Evolutionary conservation across 306 rosid genomes (phyloP), one percentile per base, ranked within the genome.

Genomic region (Cicer chorassanicum): DNA sequence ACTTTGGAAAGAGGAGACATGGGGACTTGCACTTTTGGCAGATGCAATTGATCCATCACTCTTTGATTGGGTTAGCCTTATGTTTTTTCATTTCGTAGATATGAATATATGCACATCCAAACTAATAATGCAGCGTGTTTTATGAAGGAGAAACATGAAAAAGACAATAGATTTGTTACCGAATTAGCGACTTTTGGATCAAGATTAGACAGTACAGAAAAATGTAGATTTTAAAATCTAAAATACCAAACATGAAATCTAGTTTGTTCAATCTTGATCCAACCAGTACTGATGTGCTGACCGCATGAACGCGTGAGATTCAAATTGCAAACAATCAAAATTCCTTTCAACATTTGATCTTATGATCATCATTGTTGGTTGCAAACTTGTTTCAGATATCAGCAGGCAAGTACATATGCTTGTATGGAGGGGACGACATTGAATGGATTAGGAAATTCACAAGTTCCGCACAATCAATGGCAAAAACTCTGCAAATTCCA

Each of bases 371-470:
- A 6, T 36, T 61, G 66, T 61, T 61, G 44, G 4, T 15, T 64
- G 38, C 70, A 14, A 6, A 16, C 34, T 65, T 65, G 15, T 15
- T 68, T 78, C 76, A 91, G 96, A 59, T 85, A 19, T 19, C 79
- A 13, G 83, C 86, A 7, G 87, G 84, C 13, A 87, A 74, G 60
- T 78, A 79, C 74, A 65, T 87, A 81, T 89, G 93, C 86, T 74
- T 91, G 62, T 91, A 81, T 8, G 97, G 97, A 50, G 90, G 92
- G 6, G 94, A 81, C 9, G 85, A 91, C 9, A 50, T 87, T 2
- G 83, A 78, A 5, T 91, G 97, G 97, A 84, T 87, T 44, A 36
- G 87, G 6, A 84, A 73, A 57, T 89, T 89, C 61, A 87, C 89
- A 10, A 75, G 10, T 9, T 9, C 76, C 0, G 80, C 86, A 1